phyloP scores from a whole-genome alignment of 345 rosid genomes.

The Camelina laxa region DNA sequence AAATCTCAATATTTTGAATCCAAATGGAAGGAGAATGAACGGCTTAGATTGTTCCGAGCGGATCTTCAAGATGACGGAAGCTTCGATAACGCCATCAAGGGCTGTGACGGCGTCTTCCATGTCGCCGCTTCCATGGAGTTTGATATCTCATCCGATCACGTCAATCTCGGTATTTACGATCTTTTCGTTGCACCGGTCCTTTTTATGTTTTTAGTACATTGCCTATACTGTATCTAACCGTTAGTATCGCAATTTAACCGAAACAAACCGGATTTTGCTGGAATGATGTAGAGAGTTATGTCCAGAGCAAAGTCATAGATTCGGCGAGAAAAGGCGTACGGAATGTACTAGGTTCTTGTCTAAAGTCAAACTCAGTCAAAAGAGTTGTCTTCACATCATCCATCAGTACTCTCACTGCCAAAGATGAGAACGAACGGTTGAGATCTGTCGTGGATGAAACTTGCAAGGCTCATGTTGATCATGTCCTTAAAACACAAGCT shows the following conservation, averaged over 20 bases:
- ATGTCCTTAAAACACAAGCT: conserved; percentile 62
- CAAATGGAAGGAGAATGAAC: conserved; percentile 51
- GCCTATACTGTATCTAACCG: neutral
- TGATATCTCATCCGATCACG: conserved; percentile 32
- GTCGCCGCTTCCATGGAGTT: conserved; percentile 92
- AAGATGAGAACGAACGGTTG: conserved; percentile 59
- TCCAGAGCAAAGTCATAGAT: conserved; percentile 57
- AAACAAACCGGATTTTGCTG: conserved; percentile 13
- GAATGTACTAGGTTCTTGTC: conserved; percentile 77
- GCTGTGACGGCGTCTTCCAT: conserved; percentile 83
- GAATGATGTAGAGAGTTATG: conserved; percentile 52
- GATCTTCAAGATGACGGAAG: conserved; percentile 75
- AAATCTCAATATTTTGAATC: conserved; percentile 51
- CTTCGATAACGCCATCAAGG: conserved; percentile 75
- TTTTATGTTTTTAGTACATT: neutral
- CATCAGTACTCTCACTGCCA: conserved; percentile 78
- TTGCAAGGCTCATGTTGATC: conserved; percentile 60
- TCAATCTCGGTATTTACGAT: conserved; percentile 49
- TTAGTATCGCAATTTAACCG: neutral
- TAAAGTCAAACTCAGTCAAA: conserved; percentile 64
- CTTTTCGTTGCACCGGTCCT: conserved; percentile 8
- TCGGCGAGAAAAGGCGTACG: conserved; percentile 70
- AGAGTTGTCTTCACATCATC: conserved; percentile 89
- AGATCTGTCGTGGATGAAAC: conserved; percentile 70
- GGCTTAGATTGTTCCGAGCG: conserved; percentile 69